Percentiles rank a stretch among this genome's conserved stretches.
These are phyloP conservation scores for Chamaecyparis obtusa DNA, from an alignment of 75 land plant species.

Conservation along the genomic window DNA sequence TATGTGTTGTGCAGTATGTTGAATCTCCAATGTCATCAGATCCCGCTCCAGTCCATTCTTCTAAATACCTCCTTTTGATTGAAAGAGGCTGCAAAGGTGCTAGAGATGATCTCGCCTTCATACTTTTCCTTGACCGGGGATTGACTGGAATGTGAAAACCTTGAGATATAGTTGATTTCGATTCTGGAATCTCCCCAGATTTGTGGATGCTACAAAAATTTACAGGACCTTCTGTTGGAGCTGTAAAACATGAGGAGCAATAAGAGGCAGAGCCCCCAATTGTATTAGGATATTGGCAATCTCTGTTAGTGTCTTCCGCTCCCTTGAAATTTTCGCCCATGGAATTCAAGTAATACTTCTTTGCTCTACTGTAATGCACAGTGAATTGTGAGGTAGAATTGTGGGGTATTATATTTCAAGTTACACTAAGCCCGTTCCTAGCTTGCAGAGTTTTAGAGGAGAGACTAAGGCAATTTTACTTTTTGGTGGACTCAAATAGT, in stretches of 20 bases:
- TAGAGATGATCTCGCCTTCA: slow-evolving; percentile 11
- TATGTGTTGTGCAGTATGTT: slow-evolving; percentile 19
- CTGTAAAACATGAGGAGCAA: slow-evolving; percentile 19
- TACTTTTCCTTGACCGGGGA: slow-evolving; percentile 14
- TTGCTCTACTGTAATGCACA: background rate
- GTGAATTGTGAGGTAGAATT: background rate
- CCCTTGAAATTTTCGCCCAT: slow-evolving; percentile 2
- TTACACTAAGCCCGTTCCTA: background rate
- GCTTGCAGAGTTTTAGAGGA: background rate
- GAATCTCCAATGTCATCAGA: slow-evolving; percentile 18
- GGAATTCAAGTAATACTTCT: background rate
- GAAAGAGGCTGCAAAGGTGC: slow-evolving; percentile 27
- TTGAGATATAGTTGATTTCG: background rate
- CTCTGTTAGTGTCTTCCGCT: background rate
- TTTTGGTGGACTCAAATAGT: background rate
- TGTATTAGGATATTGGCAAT: slow-evolving; percentile 7
- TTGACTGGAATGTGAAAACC: slow-evolving; percentile 10
- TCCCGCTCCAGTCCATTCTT: slow-evolving; percentile 18
- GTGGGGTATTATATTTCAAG: too few relatives aligned
- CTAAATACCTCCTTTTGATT: slow-evolving; percentile 16
- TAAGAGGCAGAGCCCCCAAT: slow-evolving; percentile 25
- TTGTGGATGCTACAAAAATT: background rate
- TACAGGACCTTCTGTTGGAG: slow-evolving; percentile 16
- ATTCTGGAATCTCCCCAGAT: background rate
- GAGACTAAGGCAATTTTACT: background rate